phyloP scores from a whole-genome alignment of 176 grass and related monocot species.

The Phoenix dactylifera region DNA sequence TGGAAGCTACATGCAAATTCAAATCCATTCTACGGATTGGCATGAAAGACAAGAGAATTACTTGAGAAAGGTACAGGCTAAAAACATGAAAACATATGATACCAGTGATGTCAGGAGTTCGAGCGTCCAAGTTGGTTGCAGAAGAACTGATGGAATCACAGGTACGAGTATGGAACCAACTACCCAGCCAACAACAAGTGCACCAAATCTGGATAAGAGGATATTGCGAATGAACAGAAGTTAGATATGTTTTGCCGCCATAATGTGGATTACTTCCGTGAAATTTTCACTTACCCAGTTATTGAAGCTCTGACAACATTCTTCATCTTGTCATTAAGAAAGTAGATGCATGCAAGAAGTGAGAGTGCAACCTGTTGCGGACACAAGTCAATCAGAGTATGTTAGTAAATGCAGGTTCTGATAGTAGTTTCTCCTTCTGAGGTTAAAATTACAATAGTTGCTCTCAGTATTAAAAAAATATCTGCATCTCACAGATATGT shows the following conservation, averaged over 20 bases:
- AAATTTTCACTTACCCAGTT: slow-evolving; percentile 46
- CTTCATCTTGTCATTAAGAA: slow-evolving; percentile 99
- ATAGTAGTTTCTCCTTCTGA: not conserved
- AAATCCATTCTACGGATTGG: too few relatives aligned
- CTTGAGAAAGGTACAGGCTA: slow-evolving; percentile 80
- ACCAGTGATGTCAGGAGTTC: slow-evolving; percentile 88
- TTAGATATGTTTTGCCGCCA: not conserved
- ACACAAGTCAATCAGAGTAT: slow-evolving; percentile 13
- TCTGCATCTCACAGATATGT: too few relatives aligned
- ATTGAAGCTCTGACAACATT: slow-evolving; percentile 53
- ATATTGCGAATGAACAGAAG: slow-evolving; percentile 6
- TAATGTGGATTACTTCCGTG: not conserved
- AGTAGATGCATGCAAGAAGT: slow-evolving; percentile 80
- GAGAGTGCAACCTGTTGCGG: slow-evolving; percentile 68
- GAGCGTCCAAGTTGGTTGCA: slow-evolving; percentile 85
- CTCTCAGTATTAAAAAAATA: too few relatives aligned
- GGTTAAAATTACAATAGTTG: too few relatives aligned
- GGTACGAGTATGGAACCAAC: slow-evolving; percentile 66
- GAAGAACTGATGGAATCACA: slow-evolving; percentile 60
- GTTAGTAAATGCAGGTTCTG: not conserved
- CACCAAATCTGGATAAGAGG: slow-evolving; percentile 51
- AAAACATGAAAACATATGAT: slow-evolving; percentile 81
- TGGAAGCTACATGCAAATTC: too few relatives aligned
- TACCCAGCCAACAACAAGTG: slow-evolving; percentile 78
- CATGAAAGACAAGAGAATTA: slow-evolving; percentile 10